phyloP scores from a whole-genome alignment of 73 alveolate genomes.

The Paramecium sonneborni region DNA sequence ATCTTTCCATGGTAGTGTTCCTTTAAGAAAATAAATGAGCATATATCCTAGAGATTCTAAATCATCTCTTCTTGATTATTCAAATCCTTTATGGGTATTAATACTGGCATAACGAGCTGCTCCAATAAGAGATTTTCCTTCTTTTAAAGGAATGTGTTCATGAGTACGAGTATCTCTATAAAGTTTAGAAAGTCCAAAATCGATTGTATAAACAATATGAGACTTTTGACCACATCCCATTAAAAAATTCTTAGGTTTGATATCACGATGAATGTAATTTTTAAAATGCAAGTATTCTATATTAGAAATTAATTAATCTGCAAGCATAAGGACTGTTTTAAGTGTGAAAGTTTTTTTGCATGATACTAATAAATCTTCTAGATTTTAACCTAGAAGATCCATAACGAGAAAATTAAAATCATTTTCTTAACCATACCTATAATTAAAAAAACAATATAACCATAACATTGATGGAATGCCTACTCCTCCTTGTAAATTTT shows the following conservation, averaged over 20 bases:
- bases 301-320: constrained; percentile 85
- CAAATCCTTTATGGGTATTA: constrained; percentile 84
- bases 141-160: constrained; percentile 69
- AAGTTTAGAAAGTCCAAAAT: constrained; percentile 93
- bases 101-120: constrained; percentile 83
- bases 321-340: constrained; percentile 87
- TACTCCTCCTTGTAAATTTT: constrained; percentile 78
- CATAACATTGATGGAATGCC: constrained; percentile 82
- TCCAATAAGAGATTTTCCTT: constrained; percentile 70
- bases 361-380: constrained; percentile 83
- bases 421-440: constrained; percentile 76
- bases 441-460: not conserved
- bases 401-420: constrained; percentile 84
- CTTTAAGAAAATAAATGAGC: constrained; percentile 74
- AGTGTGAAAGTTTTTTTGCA: constrained; percentile 80
- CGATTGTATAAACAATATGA: constrained; percentile 78
- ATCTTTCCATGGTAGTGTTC: constrained; percentile 95
- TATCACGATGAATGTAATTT: constrained; percentile 93
- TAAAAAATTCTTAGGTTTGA: constrained; percentile 86
- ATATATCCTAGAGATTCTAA: constrained; percentile 82
- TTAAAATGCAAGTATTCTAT: constrained; percentile 86
- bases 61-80: constrained; percentile 88
- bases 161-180: constrained; percentile 71
- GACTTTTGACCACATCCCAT: constrained; percentile 80
- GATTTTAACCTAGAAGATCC: constrained; percentile 92